A percentile compares a stretch with the other conserved stretches of the same genome.
Evolutionary conservation across 2,329 filamentous ascomycete species (phyloP).

Genomic region (Fusarium sp.): DNA sequence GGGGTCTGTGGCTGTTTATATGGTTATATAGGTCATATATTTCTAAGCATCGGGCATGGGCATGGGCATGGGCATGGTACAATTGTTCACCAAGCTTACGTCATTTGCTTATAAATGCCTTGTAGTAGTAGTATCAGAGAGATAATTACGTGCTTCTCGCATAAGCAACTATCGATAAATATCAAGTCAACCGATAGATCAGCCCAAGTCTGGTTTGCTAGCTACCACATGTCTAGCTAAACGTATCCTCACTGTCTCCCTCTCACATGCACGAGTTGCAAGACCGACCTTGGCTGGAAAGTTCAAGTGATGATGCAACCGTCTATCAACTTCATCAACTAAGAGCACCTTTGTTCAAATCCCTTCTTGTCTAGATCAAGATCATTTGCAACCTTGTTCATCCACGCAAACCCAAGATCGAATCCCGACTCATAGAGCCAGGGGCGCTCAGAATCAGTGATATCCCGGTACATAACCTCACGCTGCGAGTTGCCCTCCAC

Average conservation of each 20-base stretch:
- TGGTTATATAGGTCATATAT: neutral
- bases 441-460: neutral
- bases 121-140: neutral
- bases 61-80: conserved; percentile 7
- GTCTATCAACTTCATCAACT: too few species aligned
- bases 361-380: neutral
- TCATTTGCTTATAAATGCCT: conserved; percentile 36
- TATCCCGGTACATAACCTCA: conserved; percentile 14
- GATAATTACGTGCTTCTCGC: too few species aligned
- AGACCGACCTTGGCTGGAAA: too few species aligned
- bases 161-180: too few species aligned
- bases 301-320: too few species aligned
- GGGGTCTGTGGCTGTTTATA: neutral
- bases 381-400: conserved; percentile 8
- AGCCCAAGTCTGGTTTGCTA: too few species aligned
- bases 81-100: conserved; percentile 22
- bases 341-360: neutral
- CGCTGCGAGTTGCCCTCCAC: neutral
- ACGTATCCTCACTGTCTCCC: too few species aligned
- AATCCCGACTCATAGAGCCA: neutral
- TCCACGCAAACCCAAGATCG: conserved; percentile 12
- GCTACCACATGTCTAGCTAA: too few species aligned
- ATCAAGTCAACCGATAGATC: too few species aligned
- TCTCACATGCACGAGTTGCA: too few species aligned
- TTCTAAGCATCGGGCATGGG: neutral